These are phyloP conservation scores for Coemansia biformis DNA, from an alignment of 192 early-diverging fungal genomes.

Conservation along the genomic window DNA sequence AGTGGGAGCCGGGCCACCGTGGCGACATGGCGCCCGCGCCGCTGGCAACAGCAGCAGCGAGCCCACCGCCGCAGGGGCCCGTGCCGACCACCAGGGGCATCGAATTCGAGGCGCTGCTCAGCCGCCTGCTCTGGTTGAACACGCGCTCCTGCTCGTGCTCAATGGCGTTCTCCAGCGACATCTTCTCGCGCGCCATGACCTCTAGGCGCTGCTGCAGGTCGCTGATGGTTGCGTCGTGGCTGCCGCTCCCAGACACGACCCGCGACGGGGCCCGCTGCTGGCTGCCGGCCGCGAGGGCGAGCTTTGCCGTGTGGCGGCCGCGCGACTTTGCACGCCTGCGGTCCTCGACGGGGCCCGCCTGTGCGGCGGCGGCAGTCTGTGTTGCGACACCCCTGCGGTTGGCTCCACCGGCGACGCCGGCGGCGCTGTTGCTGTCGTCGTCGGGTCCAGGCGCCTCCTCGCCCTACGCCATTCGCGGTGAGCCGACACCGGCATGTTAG, in stretches of 20 bases:
- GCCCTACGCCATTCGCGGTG: too few species aligned
- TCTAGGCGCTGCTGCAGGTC: constrained; percentile 68
- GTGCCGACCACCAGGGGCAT: constrained; percentile 16
- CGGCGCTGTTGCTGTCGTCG: too few species aligned
- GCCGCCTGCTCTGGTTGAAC: constrained; percentile 64
- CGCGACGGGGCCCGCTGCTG: constrained; percentile 5
- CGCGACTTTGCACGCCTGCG: constrained; percentile 35
- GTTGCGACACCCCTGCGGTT: too few species aligned
- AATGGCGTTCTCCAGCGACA: constrained; percentile 81
- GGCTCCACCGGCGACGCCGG: too few species aligned
- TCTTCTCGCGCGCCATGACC: constrained; percentile 80
- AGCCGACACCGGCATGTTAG: too few species aligned
- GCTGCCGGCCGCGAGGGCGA: constrained; percentile 1
- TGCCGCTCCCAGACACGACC: neutral
- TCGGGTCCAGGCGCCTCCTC: too few species aligned
- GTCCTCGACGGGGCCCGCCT: neutral
- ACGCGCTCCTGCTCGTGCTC: constrained; percentile 92
- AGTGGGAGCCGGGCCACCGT: constrained; percentile 39
- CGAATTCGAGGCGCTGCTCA: constrained; percentile 75
- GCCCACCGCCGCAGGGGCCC: constrained; percentile 1
- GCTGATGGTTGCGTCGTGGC: constrained; percentile 29
- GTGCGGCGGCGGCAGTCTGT: neutral
- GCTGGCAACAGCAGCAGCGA: constrained; percentile 1
- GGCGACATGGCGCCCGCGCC: constrained; percentile 34
- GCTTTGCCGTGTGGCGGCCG: constrained; percentile 14